Conservation (phyloP, 495 filamentous ascomycete genomes). For the Hapsidospora chrysogenum region DNA sequence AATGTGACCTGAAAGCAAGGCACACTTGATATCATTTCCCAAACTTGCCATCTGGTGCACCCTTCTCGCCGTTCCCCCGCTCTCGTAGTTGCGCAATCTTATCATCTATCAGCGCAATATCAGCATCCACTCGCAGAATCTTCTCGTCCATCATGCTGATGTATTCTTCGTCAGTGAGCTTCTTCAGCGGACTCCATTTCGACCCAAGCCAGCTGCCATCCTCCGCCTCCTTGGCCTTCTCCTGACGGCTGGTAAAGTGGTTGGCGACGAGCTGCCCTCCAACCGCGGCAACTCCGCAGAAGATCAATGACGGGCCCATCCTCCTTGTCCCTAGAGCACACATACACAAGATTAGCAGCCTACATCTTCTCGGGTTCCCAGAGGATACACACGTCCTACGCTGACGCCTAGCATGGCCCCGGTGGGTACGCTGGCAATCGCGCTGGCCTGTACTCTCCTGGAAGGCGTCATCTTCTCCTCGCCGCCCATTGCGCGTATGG, state of each 20-base stretch:
- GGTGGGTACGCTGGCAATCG: conserved; percentile 49
- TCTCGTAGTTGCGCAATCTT: conserved; percentile 33
- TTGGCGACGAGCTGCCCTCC: conserved; percentile 2
- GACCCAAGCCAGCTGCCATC: conserved; percentile 24
- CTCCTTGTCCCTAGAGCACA: no score
- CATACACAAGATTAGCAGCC: no score
- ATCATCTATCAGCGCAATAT: conserved; percentile 71
- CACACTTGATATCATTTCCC: no score
- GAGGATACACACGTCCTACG: no score
- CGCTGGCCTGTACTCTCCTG: conserved; percentile 45
- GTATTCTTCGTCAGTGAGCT: conserved; percentile 61
- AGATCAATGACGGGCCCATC: no score
- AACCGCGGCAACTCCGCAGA: conserved; percentile 25
- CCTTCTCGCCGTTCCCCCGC: no score
- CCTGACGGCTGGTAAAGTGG: background rate
- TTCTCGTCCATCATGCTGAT: conserved; percentile 52
- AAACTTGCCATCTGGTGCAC: no score
- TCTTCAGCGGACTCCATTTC: conserved; percentile 63
- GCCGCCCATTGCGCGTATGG: conserved; percentile 16
- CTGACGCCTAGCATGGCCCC: conserved; percentile 50
- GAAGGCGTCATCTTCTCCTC: conserved; percentile 30
- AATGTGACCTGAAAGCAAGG: no score
- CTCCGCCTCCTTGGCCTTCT: background rate
- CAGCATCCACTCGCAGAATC: conserved; percentile 53
- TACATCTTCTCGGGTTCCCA: no score